These are phyloP conservation scores for Elsinoe australis DNA, from an alignment of 2,329 filamentous ascomycete species.

Conservation along the genomic window DNA sequence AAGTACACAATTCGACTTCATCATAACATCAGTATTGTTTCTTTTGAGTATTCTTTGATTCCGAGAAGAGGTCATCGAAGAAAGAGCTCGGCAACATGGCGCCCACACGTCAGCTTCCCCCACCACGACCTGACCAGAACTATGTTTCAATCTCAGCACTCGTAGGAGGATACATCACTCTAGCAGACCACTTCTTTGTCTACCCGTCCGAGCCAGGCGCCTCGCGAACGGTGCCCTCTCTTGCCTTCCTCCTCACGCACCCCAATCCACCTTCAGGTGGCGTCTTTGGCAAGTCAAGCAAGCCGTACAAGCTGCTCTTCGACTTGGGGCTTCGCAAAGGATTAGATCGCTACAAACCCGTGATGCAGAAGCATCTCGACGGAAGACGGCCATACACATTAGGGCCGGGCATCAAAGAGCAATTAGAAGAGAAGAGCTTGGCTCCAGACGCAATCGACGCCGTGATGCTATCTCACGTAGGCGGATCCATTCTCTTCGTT, in stretches of 20 bases:
- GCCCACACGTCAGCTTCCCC: background rate
- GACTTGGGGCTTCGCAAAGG: conserved; percentile 48
- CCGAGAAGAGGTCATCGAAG: background rate
- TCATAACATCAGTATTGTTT: too few relatives aligned
- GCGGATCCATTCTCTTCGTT: background rate
- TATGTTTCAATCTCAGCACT: conserved; percentile 15
- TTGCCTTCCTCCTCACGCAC: conserved; percentile 48
- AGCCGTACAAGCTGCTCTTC: conserved; percentile 40
- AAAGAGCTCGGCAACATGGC: background rate
- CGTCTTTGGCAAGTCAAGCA: conserved; percentile 20
- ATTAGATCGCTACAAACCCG: conserved; percentile 36
- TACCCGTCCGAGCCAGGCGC: conserved; percentile 38
- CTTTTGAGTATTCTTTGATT: too few relatives aligned
- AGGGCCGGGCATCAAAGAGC: conserved; percentile 39
- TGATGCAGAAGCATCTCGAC: conserved; percentile 40
- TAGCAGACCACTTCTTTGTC: conserved; percentile 43
- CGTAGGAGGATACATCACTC: conserved; percentile 33
- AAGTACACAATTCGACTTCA: too few relatives aligned
- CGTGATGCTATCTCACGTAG: conserved; percentile 43
- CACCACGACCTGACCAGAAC: conserved; percentile 5
- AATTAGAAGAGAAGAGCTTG: conserved; percentile 30
- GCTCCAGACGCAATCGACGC: conserved; percentile 33
- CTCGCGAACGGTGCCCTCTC: conserved; percentile 44
- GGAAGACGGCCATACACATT: conserved; percentile 40
- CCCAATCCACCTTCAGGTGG: conserved; percentile 19